Conservation (phyloP, 164 flowering plant genomes). For the Litsea cubeba region DNA sequence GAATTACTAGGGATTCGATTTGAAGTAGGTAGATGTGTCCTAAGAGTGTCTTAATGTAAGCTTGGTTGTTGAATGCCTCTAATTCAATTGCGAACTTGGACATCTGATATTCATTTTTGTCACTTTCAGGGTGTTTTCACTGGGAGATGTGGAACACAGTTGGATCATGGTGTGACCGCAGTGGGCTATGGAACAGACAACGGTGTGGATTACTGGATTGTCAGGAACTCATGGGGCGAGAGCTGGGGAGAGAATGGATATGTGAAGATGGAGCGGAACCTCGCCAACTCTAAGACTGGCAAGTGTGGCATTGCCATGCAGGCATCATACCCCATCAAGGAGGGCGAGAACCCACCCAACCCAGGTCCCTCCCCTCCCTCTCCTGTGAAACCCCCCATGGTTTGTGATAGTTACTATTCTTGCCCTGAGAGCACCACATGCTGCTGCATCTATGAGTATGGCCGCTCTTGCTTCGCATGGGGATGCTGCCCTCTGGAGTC, state of each 20-base stretch:
- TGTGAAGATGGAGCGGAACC: slow-evolving; percentile 66
- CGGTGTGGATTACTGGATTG: slow-evolving; percentile 84
- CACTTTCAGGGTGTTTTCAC: slow-evolving; percentile 68
- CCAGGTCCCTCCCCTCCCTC: slow-evolving; percentile 91
- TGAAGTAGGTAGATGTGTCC: too few relatives aligned
- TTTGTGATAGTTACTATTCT: slow-evolving; percentile 55
- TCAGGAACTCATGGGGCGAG: slow-evolving; percentile 87
- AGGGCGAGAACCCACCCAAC: slow-evolving; percentile 79
- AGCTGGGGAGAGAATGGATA: slow-evolving; percentile 89
- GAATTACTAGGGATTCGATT: too few relatives aligned
- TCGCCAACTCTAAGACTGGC: slow-evolving; percentile 35
- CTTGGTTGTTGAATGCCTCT: not conserved
- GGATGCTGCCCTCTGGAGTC: slow-evolving; percentile 94
- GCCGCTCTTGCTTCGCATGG: slow-evolving; percentile 60
- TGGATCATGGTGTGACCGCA: slow-evolving; percentile 89
- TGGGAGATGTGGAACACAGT: slow-evolving; percentile 65
- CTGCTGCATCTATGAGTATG: slow-evolving; percentile 61
- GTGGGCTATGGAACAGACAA: slow-evolving; percentile 89
- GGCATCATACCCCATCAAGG: slow-evolving; percentile 81
- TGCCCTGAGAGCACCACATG: slow-evolving; percentile 71
- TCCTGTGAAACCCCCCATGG: slow-evolving; percentile 53
- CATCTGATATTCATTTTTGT: not conserved
- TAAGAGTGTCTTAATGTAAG: too few relatives aligned
- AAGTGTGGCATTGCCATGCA: slow-evolving; percentile 83
- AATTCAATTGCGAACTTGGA: not conserved